Percentiles rank a stretch among this genome's conserved stretches.
Conservation (phyloP, 2,329 filamentous ascomycete species). For the Scolecobasidium constrictum region DNA sequence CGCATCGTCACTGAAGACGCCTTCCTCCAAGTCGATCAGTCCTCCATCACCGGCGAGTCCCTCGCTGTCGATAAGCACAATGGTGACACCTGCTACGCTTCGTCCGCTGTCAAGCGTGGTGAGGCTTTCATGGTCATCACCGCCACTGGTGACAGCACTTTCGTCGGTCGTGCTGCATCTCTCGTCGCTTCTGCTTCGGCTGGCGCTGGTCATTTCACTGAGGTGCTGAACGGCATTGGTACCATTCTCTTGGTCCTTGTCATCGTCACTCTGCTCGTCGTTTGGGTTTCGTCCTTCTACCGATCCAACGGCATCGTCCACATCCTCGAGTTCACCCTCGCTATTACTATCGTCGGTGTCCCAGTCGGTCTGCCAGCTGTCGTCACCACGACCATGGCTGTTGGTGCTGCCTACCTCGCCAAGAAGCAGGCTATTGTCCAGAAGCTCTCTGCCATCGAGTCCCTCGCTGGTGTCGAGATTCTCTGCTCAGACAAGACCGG, state of each 20-base stretch:
- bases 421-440: constrained; percentile 91
- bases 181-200: constrained; percentile 67
- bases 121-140: constrained; percentile 75
- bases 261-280: constrained; percentile 66
- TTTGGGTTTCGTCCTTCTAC: constrained; percentile 84
- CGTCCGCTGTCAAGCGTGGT: constrained; percentile 83
- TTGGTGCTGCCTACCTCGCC: constrained; percentile 81
- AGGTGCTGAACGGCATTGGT: constrained; percentile 80
- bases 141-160: constrained; percentile 79
- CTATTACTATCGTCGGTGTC: constrained; percentile 84
- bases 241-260: constrained; percentile 71
- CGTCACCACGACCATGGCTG: constrained; percentile 90
- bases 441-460: constrained; percentile 86
- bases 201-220: constrained; percentile 78
- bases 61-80: constrained; percentile 83
- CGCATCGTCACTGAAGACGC: constrained; percentile 74
- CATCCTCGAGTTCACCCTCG: constrained; percentile 76
- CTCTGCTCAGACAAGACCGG: constrained; percentile 92
- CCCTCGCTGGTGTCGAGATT: constrained; percentile 83
- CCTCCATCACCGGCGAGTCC: constrained; percentile 83
- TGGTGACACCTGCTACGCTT: constrained; percentile 71
- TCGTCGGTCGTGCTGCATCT: constrained; percentile 79
- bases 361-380: constrained; percentile 84
- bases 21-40: constrained; percentile 86
- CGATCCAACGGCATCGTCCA: constrained; percentile 68